Percentiles rank a stretch among this genome's conserved stretches.
These are phyloP conservation scores for Fusarium multiceps DNA, from an alignment of 2,329 filamentous ascomycete genomes.

Conservation along the genomic window DNA sequence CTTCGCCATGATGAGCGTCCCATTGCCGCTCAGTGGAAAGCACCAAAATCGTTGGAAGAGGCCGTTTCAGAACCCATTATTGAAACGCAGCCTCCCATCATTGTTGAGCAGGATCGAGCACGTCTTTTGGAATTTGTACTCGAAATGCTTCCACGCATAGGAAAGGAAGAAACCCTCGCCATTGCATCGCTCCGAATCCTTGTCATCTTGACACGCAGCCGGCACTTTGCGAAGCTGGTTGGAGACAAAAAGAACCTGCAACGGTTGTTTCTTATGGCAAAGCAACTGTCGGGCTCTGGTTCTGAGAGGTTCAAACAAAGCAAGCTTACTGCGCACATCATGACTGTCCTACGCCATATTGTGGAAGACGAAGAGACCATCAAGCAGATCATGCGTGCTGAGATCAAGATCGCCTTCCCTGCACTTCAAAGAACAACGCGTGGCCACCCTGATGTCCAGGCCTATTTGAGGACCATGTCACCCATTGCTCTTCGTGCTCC, in stretches of 20 bases:
- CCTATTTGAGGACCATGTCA: conserved; percentile 80
- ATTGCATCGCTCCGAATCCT: conserved; percentile 85
- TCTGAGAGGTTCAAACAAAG: conserved; percentile 75
- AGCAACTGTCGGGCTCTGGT: conserved; percentile 84
- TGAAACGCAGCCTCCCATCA: conserved; percentile 67
- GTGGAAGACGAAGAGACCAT: conserved; percentile 93
- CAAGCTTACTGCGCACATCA: conserved; percentile 70
- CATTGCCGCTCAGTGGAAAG: conserved; percentile 76
- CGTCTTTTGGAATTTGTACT: conserved; percentile 81
- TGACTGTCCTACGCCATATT: conserved; percentile 90
- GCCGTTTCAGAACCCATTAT: conserved; percentile 66
- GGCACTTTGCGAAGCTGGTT: conserved; percentile 77
- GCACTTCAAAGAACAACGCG: conserved; percentile 62
- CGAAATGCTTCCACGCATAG: conserved; percentile 84
- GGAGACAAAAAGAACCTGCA: conserved; percentile 91
- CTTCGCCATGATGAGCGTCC: conserved; percentile 91
- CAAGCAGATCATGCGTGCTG: conserved; percentile 89
- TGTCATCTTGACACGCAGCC: conserved; percentile 86
- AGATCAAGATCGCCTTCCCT: conserved; percentile 84
- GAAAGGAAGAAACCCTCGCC: conserved; percentile 87
- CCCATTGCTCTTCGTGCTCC: conserved; percentile 85
- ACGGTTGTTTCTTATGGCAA: conserved; percentile 92
- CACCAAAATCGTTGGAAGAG: conserved; percentile 63
- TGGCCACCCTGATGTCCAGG: conserved; percentile 71
- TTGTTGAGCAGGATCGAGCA: conserved; percentile 72